Base-by-base conservation (phyloP, 73 alveolate genomes). In the Paramecium sexaurelia region DNA sequence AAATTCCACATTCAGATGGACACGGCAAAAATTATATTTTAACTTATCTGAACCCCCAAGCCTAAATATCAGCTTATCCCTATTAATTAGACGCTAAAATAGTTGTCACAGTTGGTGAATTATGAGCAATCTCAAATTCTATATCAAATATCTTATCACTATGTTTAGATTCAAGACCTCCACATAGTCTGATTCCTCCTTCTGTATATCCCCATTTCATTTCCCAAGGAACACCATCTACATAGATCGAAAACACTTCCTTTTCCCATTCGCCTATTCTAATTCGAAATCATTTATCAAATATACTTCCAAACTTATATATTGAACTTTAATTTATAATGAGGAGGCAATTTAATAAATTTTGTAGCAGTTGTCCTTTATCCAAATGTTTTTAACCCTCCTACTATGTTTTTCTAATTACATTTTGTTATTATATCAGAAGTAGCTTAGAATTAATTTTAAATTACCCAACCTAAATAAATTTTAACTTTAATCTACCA, bases 1-100 rank as follows among this genome's bases (percentile, higher is more conserved):
- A 75, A 6, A 75, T 75, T 75, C 88, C 88, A n/a, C 88, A 75
- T 75, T 75, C 68, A 36, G 45, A 75, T 2, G 88, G 88, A 75
- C 88, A 75, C 6, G 90, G 32, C 19, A 78, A 0, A 39, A 27
- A 78, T 20, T 5, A 43, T 1, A 41, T 11, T 40, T 57, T 27
- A 26, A 78, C 26, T 40, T 78, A 43, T 78, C 90, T 37, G n/a
- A 78, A 40, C 40, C 90, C 90, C 90, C 90, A 78, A 6, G 90
- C n/a, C n/a, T 78, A 78, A 5, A 78, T 43, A 78, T 78, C 90
- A 1, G 90, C 90, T 22, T 78, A 32, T 7, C 56, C 66, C 33
- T 71, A 24, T 78, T 78, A 41, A 35, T 55, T 39, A 17, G 75
- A 15, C 17, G 90, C 41, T 5, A 78, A 7, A 10, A 78, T 57